phyloP scores from a whole-genome alignment of 2,329 filamentous ascomycete species.

The Blastomyces emzantsi region DNA sequence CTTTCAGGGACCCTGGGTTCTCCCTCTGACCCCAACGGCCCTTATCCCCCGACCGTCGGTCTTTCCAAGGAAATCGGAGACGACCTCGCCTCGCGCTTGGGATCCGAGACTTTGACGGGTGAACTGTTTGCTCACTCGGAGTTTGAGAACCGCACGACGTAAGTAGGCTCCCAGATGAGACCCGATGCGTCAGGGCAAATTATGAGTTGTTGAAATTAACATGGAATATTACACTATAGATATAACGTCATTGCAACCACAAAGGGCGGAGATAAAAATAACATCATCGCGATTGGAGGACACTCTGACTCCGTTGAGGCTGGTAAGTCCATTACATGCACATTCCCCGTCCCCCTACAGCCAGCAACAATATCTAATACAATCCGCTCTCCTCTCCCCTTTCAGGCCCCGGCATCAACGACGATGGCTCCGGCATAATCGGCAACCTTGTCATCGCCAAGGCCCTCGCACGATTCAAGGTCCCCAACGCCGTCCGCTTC shows the following conservation, averaged over 20 bases:
- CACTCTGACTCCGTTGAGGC: conserved; percentile 54
- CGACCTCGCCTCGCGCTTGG: conserved; percentile 47
- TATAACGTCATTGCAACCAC: conserved; percentile 55
- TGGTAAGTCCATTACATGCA: conserved; percentile 8
- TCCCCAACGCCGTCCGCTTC: conserved; percentile 62
- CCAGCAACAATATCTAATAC: neutral
- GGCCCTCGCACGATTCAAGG: conserved; percentile 59
- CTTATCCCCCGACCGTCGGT: conserved; percentile 60
- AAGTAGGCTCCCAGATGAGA: conserved; percentile 7
- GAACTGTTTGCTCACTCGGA: conserved; percentile 38
- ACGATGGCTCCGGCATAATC: conserved; percentile 62
- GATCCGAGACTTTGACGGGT: conserved; percentile 31
- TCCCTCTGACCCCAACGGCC: conserved; percentile 41
- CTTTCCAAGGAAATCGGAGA: conserved; percentile 52
- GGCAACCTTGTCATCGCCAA: conserved; percentile 51
- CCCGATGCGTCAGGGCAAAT: neutral
- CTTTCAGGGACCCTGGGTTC: conserved; percentile 61
- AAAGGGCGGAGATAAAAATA: conserved; percentile 49
- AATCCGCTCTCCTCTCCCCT: neutral
- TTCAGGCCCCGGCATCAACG: conserved; percentile 61
- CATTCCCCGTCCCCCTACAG: neutral
- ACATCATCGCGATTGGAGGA: conserved; percentile 50
- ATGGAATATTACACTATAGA: conserved; percentile 19
- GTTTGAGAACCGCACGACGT: conserved; percentile 41
- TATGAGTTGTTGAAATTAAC: conserved; percentile 14